Evolutionary conservation across 331 rosid species (phyloP), one percentile per base, ranked within the genome.

Genomic region (Rosa hybrid): DNA sequence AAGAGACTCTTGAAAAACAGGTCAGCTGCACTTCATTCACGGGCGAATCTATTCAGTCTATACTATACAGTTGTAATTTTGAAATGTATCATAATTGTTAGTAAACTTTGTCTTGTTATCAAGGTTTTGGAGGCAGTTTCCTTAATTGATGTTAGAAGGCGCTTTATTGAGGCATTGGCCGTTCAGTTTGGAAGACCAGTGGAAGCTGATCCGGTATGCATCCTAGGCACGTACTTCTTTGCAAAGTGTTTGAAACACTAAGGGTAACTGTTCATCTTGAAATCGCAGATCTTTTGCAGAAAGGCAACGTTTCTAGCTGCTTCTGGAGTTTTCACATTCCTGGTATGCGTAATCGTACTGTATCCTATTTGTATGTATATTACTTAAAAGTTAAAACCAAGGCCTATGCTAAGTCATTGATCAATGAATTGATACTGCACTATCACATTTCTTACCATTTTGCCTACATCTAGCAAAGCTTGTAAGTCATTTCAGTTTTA

Each of bases 181-280:
- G 23, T 79, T 82, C 83, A 69, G 38, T 63, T 96, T 74, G 99
- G 99, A 86, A 86, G 96, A 86, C 97, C 98, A 1, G 54, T 96
- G 81, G 99, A 96, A 90, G 99, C 99, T 82, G 99, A 96, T 87
- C 88, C 99, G 77, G 98, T 96, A 87, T 9, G 80, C 77, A 7
- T 81, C 82, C 80, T 76, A 46, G 68, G 71, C 69, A 21, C 81
- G 17, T 30, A 49, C 75, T 77, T 75, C 51, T 72, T 14, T 69
- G 68, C 13, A 16, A 23, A 71, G 57, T 82, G 71, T 23, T 70
- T 74, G 53, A 21, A 70, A 72, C 42, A 10, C 59, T 74, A 59
- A 62, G 60, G 76, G 83, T 76, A 34, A 81, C 56, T 57, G 27
- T 34, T 80, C 49, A 50, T 64, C 16, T 82, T 56, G 80, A 71